Evolutionary conservation across 805 yeast genomes (phyloP).

Genomic region (Kodamaea sagamina): DNA sequence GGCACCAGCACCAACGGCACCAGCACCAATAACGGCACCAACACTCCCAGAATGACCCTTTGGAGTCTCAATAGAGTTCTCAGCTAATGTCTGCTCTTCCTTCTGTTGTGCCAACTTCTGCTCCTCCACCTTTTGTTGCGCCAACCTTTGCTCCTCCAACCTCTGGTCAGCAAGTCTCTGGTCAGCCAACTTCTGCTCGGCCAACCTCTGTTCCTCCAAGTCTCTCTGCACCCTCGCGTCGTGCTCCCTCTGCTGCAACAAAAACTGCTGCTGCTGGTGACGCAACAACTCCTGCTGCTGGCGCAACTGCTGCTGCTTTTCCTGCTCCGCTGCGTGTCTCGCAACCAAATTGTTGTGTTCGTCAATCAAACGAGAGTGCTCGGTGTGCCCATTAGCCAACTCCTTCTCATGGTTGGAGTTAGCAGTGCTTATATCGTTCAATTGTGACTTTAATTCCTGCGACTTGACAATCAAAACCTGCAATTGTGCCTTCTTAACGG

Average conservation of each 20-base stretch:
- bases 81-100: neutral
- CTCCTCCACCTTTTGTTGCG: too few species aligned
- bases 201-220: neutral
- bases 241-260: conserved; percentile 7
- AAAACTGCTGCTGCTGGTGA: conserved; percentile 10
- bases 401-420: conserved; percentile 7
- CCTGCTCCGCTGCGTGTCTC: conserved; percentile 5
- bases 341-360: conserved; percentile 14
- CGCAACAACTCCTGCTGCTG: conserved; percentile 6
- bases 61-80: neutral
- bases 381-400: conserved; percentile 5
- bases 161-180: neutral
- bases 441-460: conserved; percentile 34
- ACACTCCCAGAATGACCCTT: conserved; percentile 6
- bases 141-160: neutral
- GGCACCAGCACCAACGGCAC: conserved; percentile 10
- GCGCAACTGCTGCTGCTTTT: conserved; percentile 11
- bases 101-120: too few species aligned
- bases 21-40: conserved; percentile 15
- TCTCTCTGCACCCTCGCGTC: conserved; percentile 6
- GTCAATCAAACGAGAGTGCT: conserved; percentile 12
- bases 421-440: conserved; percentile 5
- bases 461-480: conserved; percentile 58
- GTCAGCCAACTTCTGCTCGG: neutral
- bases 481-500: conserved; percentile 70